Percentiles rank a stretch among this genome's conserved stretches.
phyloP scores from a whole-genome alignment of 2,329 filamentous ascomycete genomes.

The Talaromyces sp. region DNA sequence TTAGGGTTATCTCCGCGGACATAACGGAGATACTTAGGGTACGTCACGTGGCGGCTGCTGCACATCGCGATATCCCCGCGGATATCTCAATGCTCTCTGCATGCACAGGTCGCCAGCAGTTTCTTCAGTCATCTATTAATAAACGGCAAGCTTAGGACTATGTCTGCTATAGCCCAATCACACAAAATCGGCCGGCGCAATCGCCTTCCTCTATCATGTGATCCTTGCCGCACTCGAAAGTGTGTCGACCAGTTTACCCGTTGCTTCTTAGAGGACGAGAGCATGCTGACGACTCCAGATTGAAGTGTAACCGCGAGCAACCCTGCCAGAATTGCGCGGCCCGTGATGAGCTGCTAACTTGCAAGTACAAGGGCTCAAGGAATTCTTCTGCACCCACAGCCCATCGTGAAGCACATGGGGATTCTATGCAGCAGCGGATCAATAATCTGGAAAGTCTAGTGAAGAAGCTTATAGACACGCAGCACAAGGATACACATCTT shows the following conservation, averaged over 20 bases:
- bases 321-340: slow-evolving; percentile 95
- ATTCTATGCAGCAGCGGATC: slow-evolving; percentile 98
- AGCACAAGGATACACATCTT: background rate
- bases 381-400: slow-evolving; percentile 51
- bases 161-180: background rate
- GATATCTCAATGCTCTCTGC: background rate
- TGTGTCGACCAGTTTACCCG: slow-evolving; percentile 40
- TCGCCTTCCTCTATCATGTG: slow-evolving; percentile 83
- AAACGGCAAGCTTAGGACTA: background rate
- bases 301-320: slow-evolving; percentile 88
- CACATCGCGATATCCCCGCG: background rate
- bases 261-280: slow-evolving; percentile 3
- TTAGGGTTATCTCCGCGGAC: background rate
- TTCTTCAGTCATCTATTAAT: background rate
- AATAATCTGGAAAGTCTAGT: slow-evolving; percentile 90
- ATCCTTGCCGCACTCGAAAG: slow-evolving; percentile 88
- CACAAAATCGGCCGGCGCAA: slow-evolving; percentile 4
- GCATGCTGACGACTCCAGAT: slow-evolving; percentile 35
- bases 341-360: slow-evolving; percentile 64
- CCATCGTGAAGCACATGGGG: slow-evolving; percentile 26
- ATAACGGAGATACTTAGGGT: background rate
- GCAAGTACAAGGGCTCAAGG: slow-evolving; percentile 65
- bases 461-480: slow-evolving; percentile 64
- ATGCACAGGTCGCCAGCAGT: background rate
- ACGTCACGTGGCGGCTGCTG: background rate